A percentile compares a stretch with the other conserved stretches of the same genome.
These are phyloP conservation scores for Ramaria rubella DNA, from an alignment of 768 basidiomycete genomes.

Conservation along the genomic window DNA sequence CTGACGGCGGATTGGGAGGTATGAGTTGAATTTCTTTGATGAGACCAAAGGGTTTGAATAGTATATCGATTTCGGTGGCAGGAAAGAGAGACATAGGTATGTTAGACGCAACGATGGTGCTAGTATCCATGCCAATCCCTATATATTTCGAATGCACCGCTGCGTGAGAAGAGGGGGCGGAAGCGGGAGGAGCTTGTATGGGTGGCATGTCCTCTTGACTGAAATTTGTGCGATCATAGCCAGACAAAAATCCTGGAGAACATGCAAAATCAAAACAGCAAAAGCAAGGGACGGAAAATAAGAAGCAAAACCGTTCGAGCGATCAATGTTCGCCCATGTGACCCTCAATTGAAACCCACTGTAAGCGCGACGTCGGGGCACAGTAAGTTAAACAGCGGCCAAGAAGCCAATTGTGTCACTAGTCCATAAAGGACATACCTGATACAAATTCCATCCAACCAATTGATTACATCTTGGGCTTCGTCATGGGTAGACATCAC, in stretches of 20 bases:
- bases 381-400: neutral
- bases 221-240: constrained; percentile 7
- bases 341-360: constrained; percentile 9
- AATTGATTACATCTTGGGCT: constrained; percentile 61
- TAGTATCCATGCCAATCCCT: constrained; percentile 5
- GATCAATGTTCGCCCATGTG: constrained; percentile 12
- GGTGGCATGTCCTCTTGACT: neutral
- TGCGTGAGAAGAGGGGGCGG: neutral
- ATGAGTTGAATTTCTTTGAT: constrained; percentile 53
- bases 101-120: constrained; percentile 51
- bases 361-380: neutral
- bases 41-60: constrained; percentile 65
- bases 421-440: constrained; percentile 39
- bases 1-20: neutral
- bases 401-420: neutral
- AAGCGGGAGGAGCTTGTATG: neutral
- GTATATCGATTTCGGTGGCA: constrained; percentile 59
- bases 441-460: constrained; percentile 59
- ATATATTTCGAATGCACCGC: neutral
- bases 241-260: constrained; percentile 4
- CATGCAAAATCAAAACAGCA: neutral
- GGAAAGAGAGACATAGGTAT: constrained; percentile 63
- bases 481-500: constrained; percentile 74
- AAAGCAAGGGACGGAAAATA: neutral
- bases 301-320: constrained; percentile 3